Base-by-base conservation (phyloP, 2,329 filamentous ascomycete genomes). In the Diaporthe ilicicola region DNA sequence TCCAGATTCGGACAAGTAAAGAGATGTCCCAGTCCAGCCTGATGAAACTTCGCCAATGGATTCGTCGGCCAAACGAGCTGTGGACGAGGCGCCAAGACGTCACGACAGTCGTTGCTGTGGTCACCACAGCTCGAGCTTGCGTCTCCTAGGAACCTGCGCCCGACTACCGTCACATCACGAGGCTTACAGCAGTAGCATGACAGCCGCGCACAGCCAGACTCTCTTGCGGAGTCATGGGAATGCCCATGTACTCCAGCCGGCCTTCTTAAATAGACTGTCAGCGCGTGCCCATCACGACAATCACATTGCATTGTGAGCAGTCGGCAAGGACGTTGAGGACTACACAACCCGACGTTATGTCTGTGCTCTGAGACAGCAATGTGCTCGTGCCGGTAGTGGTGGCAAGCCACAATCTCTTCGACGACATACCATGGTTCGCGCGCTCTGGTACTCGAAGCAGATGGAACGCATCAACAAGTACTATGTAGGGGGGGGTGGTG, bases 131-230 rank as follows among this genome's bases (percentile, higher is more conserved):
- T 17, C 19, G 32, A 27, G 19, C 32, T 55, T 37, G 53, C 53
- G 53, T n/a, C 53, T 37, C 53, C 53, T 17, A 15, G 19, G 32
- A 37, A 37, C 32, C 53, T 55, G 19, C 32, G 10, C 53, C 32
- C 53, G 53, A 37, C 42, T 50, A 29, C 27, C 59, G 59, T 64
- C 59, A 64, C 59, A 64, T 50, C 59, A 64, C 59, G 59, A 37
- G 59, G 29, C 59, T 64, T 64, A 50, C 59, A 64, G 59, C 59
- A 64, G 59, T 64, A 50, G 59, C 44, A 64, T 64, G 59, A 50
- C 59, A 50, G 59, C 42, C 44, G 42, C 27, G 59, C 59, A 62
- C 27, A 62, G 42, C 59, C 59, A 34, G 59, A 27, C 42, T 62
- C 39, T 64, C 19, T 50, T 42, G 59, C 13, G n/a, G 34, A 62